phyloP scores from a whole-genome alignment of 148 eudicot species.

The Polygonum maritimum region DNA sequence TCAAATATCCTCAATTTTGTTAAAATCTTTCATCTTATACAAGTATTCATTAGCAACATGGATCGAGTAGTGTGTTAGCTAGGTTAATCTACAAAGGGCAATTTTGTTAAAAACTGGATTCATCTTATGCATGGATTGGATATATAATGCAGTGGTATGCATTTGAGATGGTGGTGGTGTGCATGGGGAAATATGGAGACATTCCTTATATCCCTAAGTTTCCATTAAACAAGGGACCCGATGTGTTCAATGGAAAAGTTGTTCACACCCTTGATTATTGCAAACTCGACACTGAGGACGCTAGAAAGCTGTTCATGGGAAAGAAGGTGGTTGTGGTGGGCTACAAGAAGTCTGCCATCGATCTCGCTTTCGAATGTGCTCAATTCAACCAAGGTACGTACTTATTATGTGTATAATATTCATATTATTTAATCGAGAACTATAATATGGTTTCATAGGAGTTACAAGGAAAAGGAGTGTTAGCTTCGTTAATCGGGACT shows the following conservation, averaged over 20 bases:
- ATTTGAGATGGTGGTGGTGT: slow-evolving; percentile 73
- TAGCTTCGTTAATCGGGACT: no score
- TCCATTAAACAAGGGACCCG: slow-evolving; percentile 65
- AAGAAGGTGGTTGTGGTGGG: slow-evolving; percentile 80
- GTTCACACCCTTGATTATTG: slow-evolving; percentile 78
- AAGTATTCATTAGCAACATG: no score
- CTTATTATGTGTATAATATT: background rate
- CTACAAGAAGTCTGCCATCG: slow-evolving; percentile 89
- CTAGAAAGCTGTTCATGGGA: slow-evolving; percentile 42
- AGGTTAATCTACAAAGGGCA: no score
- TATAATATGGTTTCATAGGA: background rate
- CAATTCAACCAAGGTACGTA: slow-evolving; percentile 70
- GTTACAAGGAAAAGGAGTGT: no score
- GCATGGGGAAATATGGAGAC: slow-evolving; percentile 87
- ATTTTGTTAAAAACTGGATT: no score
- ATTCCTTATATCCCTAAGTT: slow-evolving; percentile 58
- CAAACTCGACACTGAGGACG: slow-evolving; percentile 49
- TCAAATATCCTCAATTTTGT: no score
- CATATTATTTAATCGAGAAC: background rate
- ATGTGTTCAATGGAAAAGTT: slow-evolving; percentile 67
- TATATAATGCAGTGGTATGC: slow-evolving; percentile 41
- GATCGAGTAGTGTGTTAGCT: no score
- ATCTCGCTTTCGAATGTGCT: slow-evolving; percentile 91
- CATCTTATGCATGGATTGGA: background rate
- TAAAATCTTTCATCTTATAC: no score